Conservation (phyloP, 108 stramenopile species). For the Cylindrotheca closterium region DNA sequence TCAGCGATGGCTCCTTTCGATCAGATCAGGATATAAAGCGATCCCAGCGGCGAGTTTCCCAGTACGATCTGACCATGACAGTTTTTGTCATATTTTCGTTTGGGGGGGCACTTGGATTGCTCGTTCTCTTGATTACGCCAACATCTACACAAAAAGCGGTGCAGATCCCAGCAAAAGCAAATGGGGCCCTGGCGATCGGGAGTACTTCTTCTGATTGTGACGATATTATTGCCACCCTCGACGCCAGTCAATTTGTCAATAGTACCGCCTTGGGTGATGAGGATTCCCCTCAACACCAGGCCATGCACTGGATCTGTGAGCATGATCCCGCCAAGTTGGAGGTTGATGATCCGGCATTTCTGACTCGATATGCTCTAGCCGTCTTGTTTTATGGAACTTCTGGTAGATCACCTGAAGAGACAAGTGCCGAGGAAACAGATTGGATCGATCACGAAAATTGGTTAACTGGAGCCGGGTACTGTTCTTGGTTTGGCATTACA, state of each 20-base stretch:
- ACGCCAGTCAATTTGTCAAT: background rate
- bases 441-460: constrained; percentile 40
- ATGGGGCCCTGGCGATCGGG: too few relatives aligned
- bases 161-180: too few relatives aligned
- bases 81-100: too few relatives aligned
- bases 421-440: background rate
- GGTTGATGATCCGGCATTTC: constrained; percentile 17
- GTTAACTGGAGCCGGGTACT: constrained; percentile 36
- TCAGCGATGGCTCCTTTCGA: too few relatives aligned
- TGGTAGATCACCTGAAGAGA: background rate
- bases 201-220: too few relatives aligned
- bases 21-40: too few relatives aligned
- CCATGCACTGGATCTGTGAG: constrained; percentile 21
- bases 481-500: constrained; percentile 46
- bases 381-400: constrained; percentile 41
- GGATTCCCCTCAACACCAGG: constrained; percentile 10
- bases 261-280: background rate
- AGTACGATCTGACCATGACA: too few relatives aligned
- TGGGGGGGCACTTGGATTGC: too few relatives aligned
- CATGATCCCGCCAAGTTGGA: constrained; percentile 22
- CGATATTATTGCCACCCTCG: background rate
- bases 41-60: too few relatives aligned
- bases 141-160: too few relatives aligned
- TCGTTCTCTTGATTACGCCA: too few relatives aligned
- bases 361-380: constrained; percentile 51